Evolutionary conservation across 106 monocot species (phyloP).

Genomic region (Dioscorea dumetorum): DNA sequence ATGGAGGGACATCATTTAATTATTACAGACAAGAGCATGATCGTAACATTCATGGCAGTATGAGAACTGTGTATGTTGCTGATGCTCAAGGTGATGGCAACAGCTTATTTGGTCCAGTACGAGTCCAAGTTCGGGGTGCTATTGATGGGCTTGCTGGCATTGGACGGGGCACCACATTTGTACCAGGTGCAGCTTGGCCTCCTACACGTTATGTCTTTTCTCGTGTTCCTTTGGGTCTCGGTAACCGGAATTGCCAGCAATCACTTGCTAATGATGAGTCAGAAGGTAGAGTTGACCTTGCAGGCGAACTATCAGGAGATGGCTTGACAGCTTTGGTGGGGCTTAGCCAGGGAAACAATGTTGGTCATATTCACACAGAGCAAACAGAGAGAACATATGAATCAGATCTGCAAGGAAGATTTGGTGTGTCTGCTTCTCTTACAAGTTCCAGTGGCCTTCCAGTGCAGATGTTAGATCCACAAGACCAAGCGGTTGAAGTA

Average conservation of each 20-base stretch:
- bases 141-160: constrained; percentile 97
- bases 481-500: constrained; percentile 44
- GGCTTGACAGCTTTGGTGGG: constrained; percentile 91
- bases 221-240: constrained; percentile 75
- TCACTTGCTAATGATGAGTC: constrained; percentile 71
- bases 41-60: constrained; percentile 31
- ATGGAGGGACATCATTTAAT: constrained; percentile 28
- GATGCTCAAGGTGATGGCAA: constrained; percentile 77
- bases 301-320: constrained; percentile 74
- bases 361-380: constrained; percentile 46
- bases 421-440: constrained; percentile 20
- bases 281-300: constrained; percentile 69
- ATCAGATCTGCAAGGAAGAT: constrained; percentile 29
- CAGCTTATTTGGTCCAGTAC: constrained; percentile 53
- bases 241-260: constrained; percentile 78
- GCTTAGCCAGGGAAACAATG: constrained; percentile 58
- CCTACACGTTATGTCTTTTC: constrained; percentile 95
- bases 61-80: constrained; percentile 60
- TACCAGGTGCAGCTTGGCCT: constrained; percentile 67
- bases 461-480: constrained; percentile 64
- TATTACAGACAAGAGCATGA: constrained; percentile 77
- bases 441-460: constrained; percentile 41
- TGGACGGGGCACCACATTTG: constrained; percentile 76
- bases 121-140: constrained; percentile 73
- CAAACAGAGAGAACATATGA: constrained; percentile 57